These are phyloP conservation scores for Torrubiellomyces zombiae DNA, from an alignment of 2,329 filamentous ascomycete species.

Conservation along the genomic window DNA sequence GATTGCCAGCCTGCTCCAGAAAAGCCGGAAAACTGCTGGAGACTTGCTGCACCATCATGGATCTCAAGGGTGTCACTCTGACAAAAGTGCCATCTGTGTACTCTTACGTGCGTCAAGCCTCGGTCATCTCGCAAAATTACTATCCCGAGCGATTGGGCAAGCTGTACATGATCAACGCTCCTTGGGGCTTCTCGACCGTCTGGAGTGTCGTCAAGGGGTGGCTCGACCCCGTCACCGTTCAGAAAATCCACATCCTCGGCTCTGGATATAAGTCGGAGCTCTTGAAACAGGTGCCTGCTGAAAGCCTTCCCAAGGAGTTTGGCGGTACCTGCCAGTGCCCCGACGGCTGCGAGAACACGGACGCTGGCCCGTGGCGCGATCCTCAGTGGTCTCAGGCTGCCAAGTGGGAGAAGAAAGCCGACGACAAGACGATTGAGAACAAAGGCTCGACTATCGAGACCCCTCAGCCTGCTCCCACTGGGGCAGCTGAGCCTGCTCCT, in stretches of 20 bases:
- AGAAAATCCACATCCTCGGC: slow-evolving; percentile 88
- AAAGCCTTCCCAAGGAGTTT: slow-evolving; percentile 78
- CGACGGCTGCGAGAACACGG: slow-evolving; percentile 72
- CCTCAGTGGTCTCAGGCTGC: slow-evolving; percentile 46
- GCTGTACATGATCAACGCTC: slow-evolving; percentile 94
- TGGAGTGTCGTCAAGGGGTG: slow-evolving; percentile 83
- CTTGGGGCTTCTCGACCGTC: slow-evolving; percentile 81
- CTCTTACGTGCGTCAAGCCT: slow-evolving; percentile 71
- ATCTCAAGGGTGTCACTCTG: slow-evolving; percentile 85
- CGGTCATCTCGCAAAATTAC: slow-evolving; percentile 91
- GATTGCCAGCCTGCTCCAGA: slow-evolving; percentile 87
- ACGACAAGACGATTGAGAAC: slow-evolving; percentile 20
- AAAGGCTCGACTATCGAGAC: slow-evolving; percentile 20
- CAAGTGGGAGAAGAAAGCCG: slow-evolving; percentile 41
- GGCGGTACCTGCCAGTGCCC: slow-evolving; percentile 70
- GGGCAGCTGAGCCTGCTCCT: slow-evolving; percentile 14
- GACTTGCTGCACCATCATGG: slow-evolving; percentile 97
- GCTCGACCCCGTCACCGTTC: slow-evolving; percentile 89
- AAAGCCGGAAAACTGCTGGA: slow-evolving; percentile 81
- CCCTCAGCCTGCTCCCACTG: slow-evolving; percentile 13
- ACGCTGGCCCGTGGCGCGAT: slow-evolving; percentile 76
- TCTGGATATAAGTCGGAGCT: slow-evolving; percentile 69
- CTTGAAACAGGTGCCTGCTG: slow-evolving; percentile 65
- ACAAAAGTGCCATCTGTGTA: slow-evolving; percentile 71
- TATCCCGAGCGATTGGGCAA: slow-evolving; percentile 94